These are phyloP conservation scores for Monosporascus sp. DNA, from an alignment of 2,329 filamentous ascomycete genomes.

Conservation along the genomic window DNA sequence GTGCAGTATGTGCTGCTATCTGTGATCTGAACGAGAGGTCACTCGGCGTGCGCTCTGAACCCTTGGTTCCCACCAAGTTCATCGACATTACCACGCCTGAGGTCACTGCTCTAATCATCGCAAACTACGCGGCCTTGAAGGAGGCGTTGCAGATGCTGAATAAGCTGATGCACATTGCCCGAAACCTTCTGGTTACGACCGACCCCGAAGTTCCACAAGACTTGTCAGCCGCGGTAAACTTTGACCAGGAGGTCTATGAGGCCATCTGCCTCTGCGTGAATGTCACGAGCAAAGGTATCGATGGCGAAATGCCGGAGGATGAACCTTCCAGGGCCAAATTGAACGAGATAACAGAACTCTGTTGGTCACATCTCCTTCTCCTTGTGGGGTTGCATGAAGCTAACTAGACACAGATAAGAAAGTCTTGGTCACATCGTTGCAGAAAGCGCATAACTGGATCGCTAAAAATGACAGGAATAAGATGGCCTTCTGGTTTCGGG, in stretches of 20 bases:
- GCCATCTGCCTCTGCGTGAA: constrained; percentile 62
- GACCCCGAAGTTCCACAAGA: constrained; percentile 62
- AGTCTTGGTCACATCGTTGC: constrained; percentile 58
- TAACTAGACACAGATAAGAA: constrained; percentile 51
- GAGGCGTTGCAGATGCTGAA: constrained; percentile 59
- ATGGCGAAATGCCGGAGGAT: constrained; percentile 55
- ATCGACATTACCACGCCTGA: constrained; percentile 53
- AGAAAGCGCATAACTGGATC: constrained; percentile 65
- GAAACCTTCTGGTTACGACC: constrained; percentile 59
- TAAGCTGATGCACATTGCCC: constrained; percentile 62
- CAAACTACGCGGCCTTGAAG: constrained; percentile 56
- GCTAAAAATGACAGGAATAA: constrained; percentile 65
- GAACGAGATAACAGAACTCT: constrained; percentile 60
- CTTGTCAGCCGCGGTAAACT: constrained; percentile 57
- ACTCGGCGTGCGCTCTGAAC: constrained; percentile 48
- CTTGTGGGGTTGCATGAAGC: constrained; percentile 1
- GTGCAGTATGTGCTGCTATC: constrained; percentile 56
- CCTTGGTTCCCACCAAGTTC: constrained; percentile 48
- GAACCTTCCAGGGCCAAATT: constrained; percentile 52
- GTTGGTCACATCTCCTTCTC: constrained; percentile 33
- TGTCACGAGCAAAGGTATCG: constrained; percentile 62
- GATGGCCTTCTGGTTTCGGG: constrained; percentile 64
- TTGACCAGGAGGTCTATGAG: constrained; percentile 62
- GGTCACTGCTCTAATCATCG: constrained; percentile 57
- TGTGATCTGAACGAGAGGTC: constrained; percentile 56